Percentiles rank a stretch among this genome's conserved stretches.
Conservation (phyloP, 2,329 filamentous ascomycete species). For the Lasiodiplodia hormozganensis region DNA sequence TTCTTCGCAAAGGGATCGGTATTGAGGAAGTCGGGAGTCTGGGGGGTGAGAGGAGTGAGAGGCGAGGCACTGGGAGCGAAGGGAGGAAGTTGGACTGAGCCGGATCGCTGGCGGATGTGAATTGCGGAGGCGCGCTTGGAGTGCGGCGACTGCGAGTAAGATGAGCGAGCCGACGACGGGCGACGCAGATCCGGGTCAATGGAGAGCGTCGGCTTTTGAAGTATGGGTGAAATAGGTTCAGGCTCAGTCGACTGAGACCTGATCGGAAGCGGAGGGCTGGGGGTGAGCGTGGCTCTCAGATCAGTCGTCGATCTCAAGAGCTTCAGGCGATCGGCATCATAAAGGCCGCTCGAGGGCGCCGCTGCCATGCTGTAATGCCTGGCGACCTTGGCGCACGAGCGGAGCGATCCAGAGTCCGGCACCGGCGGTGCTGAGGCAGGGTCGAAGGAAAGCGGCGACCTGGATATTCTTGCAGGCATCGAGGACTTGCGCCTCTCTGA, state of each 20-base stretch:
- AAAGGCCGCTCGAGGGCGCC: not conserved
- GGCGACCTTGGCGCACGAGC: slow-evolving; percentile 8
- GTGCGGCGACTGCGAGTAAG: slow-evolving; percentile 22
- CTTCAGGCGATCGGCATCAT: slow-evolving; percentile 16
- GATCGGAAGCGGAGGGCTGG: slow-evolving; percentile 16
- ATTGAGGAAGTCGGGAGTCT: slow-evolving; percentile 45
- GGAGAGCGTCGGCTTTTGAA: slow-evolving; percentile 7
- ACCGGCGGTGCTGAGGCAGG: slow-evolving; percentile 11
- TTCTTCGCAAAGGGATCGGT: slow-evolving; percentile 47
- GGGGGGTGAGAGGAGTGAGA: slow-evolving; percentile 41
- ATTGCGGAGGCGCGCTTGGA: slow-evolving; percentile 24
- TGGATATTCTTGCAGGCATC: slow-evolving; percentile 13
- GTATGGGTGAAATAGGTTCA: slow-evolving; percentile 14
- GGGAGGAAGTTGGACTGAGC: slow-evolving; percentile 26
- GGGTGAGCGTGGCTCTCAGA: slow-evolving; percentile 6
- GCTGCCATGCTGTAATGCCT: slow-evolving; percentile 29
- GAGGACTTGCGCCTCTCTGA: slow-evolving; percentile 25
- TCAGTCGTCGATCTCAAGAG: slow-evolving; percentile 25
- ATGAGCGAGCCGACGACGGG: slow-evolving; percentile 26
- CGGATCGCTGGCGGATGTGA: slow-evolving; percentile 26
- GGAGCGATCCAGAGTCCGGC: slow-evolving; percentile 18
- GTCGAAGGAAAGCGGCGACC: slow-evolving; percentile 26
- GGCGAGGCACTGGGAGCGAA: slow-evolving; percentile 33
- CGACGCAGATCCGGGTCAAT: slow-evolving; percentile 12
- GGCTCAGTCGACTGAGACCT: slow-evolving; percentile 24